phyloP scores from a whole-genome alignment of 2,329 filamentous ascomycete genomes.

The Botrytis tulipae region DNA sequence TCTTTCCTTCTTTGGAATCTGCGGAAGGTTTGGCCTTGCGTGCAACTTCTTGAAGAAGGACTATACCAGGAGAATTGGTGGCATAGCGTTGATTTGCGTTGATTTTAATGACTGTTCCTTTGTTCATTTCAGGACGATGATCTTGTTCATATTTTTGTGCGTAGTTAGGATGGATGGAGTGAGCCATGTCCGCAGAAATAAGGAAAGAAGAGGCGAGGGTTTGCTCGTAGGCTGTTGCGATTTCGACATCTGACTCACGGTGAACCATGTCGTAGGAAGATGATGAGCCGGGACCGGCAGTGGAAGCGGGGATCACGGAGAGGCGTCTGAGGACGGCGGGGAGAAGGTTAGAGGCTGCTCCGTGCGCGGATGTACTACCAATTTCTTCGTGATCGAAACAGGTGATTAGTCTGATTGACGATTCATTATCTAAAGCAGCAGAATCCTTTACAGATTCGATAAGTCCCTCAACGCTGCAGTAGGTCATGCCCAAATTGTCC shows the following conservation, averaged over 20 bases:
- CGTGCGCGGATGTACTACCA: conserved; percentile 87
- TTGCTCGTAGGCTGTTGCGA: conserved; percentile 87
- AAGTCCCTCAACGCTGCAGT: conserved; percentile 82
- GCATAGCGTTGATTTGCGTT: conserved; percentile 97
- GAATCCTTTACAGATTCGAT: conserved; percentile 71
- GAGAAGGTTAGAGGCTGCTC: conserved; percentile 87
- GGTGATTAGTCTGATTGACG: conserved; percentile 83
- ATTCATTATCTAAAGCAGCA: conserved; percentile 68
- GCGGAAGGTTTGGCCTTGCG: conserved; percentile 52
- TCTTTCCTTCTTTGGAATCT: conserved; percentile 46
- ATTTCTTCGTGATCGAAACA: conserved; percentile 99
- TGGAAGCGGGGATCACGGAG: conserved; percentile 65
- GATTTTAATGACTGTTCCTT: conserved; percentile 94
- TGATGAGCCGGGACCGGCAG: conserved; percentile 49
- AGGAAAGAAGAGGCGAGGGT: conserved; percentile 89
- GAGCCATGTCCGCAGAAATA: conserved; percentile 95
- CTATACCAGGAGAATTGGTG: conserved; percentile 93
- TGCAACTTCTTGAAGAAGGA: conserved; percentile 85
- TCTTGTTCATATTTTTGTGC: conserved; percentile 84
- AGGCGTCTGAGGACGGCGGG: conserved; percentile 84
- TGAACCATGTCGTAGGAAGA: conserved; percentile 61
- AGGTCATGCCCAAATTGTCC: conserved; percentile 96
- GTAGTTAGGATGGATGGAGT: conserved; percentile 95
- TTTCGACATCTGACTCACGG: conserved; percentile 54
- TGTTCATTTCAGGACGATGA: conserved; percentile 93